phyloP scores from a whole-genome alignment of 176 grass and related monocot species.

The Carex parvula region DNA sequence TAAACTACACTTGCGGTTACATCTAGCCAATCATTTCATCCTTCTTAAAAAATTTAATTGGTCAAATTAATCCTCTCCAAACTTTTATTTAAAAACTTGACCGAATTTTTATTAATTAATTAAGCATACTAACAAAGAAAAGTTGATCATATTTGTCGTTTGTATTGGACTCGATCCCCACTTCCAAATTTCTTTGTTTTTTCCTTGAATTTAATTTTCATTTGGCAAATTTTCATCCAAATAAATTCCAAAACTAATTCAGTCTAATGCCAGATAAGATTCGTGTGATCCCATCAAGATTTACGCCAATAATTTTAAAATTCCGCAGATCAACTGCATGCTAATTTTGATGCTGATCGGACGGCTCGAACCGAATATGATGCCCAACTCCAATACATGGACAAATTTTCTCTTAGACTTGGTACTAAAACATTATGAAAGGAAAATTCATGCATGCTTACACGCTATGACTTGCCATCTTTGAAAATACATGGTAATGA shows the following conservation, averaged over 20 bases:
- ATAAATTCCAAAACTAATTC: not conserved
- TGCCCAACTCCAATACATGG: too few species aligned
- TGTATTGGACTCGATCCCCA: not conserved
- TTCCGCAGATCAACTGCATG: too few species aligned
- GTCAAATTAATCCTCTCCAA: not conserved
- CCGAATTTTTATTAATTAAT: not conserved
- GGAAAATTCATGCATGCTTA: slow-evolving; percentile 23
- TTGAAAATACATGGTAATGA: slow-evolving; percentile 3
- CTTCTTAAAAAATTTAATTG: not conserved
- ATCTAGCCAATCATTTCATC: not conserved
- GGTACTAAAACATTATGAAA: not conserved
- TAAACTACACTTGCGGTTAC: not conserved
- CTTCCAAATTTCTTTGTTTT: not conserved
- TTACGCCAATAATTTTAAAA: too few species aligned
- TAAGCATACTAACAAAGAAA: slow-evolving; percentile 1
- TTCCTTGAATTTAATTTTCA: not conserved
- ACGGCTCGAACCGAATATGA: too few species aligned
- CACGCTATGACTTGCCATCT: slow-evolving; percentile 15
- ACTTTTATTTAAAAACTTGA: not conserved
- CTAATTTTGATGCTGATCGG: too few species aligned
- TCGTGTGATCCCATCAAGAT: too few species aligned
- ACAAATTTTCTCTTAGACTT: not conserved
- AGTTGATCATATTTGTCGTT: not conserved
- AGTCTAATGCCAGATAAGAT: too few species aligned
- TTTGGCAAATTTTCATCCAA: not conserved